Percentiles rank a stretch among this genome's conserved stretches.
Conservation (phyloP, 257 asterid species). For the Salvia rosmarinus region DNA sequence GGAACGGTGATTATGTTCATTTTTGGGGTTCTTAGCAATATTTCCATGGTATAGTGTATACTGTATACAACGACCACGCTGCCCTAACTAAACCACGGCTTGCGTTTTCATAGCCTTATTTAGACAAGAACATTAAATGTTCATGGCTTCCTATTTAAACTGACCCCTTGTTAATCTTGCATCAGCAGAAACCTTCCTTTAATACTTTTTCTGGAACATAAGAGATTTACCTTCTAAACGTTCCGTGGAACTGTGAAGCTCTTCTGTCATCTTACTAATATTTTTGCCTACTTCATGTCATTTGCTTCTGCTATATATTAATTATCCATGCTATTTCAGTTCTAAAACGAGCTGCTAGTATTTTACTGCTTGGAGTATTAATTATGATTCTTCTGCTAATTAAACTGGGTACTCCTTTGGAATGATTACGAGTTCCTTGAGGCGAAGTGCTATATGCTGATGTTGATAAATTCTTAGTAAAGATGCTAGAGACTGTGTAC, state of each 20-base stretch:
- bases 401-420: background rate
- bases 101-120: constrained; percentile 3
- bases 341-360: background rate
- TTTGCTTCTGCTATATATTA: background rate
- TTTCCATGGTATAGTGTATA: background rate
- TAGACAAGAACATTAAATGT: constrained; percentile 7
- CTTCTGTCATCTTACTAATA: no score
- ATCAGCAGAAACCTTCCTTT: background rate
- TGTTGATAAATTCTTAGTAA: background rate
- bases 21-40: background rate
- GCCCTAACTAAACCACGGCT: background rate
- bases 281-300: no score
- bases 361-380: background rate
- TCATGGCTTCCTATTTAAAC: background rate
- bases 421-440: background rate
- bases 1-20: background rate
- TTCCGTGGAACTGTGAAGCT: no score
- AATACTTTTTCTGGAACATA: background rate
- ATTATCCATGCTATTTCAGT: background rate
- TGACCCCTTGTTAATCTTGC: background rate
- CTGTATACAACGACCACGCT: background rate
- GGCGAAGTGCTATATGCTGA: constrained; percentile 7
- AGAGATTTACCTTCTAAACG: background rate
- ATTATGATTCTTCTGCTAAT: constrained; percentile 1
- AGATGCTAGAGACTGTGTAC: background rate